These are phyloP conservation scores for Globisporangium paroecandrum DNA, from an alignment of 352 stramenopile genomes.

Conservation along the genomic window DNA sequence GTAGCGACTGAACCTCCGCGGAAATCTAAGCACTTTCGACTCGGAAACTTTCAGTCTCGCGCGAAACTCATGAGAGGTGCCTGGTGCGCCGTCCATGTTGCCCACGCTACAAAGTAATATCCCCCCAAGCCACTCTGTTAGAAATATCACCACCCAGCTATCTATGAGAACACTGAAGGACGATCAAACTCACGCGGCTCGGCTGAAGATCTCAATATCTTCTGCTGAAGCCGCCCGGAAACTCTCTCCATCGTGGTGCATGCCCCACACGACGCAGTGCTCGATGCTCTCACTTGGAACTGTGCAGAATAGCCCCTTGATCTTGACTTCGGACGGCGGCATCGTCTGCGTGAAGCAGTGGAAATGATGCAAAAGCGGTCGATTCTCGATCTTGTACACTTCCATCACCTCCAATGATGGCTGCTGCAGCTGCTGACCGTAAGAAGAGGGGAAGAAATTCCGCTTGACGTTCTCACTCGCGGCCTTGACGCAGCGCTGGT, in stretches of 20 bases:
- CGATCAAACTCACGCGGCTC: conserved; percentile 20
- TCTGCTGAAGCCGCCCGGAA: conserved; percentile 8
- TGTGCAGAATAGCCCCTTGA: conserved; percentile 77
- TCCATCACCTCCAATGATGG: conserved; percentile 52
- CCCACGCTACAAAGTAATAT: neutral
- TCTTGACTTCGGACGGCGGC: conserved; percentile 28
- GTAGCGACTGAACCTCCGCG: conserved; percentile 62
- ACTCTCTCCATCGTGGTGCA: conserved; percentile 28
- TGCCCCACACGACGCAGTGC: conserved; percentile 57
- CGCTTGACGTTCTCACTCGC: conserved; percentile 70
- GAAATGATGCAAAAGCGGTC: conserved; percentile 49
- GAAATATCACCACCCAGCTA: neutral
- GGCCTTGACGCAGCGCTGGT: conserved; percentile 56
- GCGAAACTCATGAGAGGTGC: conserved; percentile 17
- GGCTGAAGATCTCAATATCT: conserved; percentile 34
- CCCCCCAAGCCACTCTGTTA: neutral
- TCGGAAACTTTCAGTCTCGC: conserved; percentile 11
- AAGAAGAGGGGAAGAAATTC: conserved; percentile 29
- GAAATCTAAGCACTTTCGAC: conserved; percentile 37
- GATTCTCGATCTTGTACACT: conserved; percentile 84
- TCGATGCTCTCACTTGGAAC: conserved; percentile 55
- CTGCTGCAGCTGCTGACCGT: neutral
- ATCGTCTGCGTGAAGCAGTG: conserved; percentile 37
- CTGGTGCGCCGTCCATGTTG: conserved; percentile 13
- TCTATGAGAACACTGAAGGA: neutral